Conservation (phyloP, 2,329 filamentous ascomycete genomes). For the Amauroascus verrucosus region DNA sequence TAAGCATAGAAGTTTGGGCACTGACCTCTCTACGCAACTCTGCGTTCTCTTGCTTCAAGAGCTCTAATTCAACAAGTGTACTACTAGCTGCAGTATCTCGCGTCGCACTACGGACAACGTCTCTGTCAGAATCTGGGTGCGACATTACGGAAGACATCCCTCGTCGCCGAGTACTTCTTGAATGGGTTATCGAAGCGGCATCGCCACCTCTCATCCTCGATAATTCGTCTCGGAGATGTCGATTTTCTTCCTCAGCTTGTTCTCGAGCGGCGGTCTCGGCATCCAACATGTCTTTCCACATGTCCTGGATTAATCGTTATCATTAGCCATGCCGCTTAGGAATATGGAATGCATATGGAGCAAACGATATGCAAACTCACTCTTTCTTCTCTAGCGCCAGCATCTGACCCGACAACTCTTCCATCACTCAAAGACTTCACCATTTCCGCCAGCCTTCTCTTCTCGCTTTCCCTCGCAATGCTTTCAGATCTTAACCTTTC, state of each 20-base stretch:
- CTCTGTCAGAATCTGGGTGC: conserved; percentile 30
- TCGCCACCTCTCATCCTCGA: conserved; percentile 51
- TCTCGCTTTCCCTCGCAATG: conserved; percentile 70
- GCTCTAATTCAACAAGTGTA: conserved; percentile 69
- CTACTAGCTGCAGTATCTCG: conserved; percentile 52
- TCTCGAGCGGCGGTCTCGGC: conserved; percentile 83
- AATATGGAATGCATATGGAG: not conserved
- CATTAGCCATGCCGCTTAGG: not conserved
- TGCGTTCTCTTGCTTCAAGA: conserved; percentile 82
- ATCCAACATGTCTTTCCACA: conserved; percentile 91
- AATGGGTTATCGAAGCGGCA: conserved; percentile 16
- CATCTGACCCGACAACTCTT: conserved; percentile 37
- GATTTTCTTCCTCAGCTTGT: conserved; percentile 82
- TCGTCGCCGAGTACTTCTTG: conserved; percentile 26
- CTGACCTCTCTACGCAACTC: conserved; percentile 85
- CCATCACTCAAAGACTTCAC: conserved; percentile 55
- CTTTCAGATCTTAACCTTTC: conserved; percentile 71
- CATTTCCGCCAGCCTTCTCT: conserved; percentile 73
- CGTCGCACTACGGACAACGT: conserved; percentile 32
- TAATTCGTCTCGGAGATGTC: conserved; percentile 71
- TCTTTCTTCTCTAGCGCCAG: conserved; percentile 41
- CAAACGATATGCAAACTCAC: conserved; percentile 23
- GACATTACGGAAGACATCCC: conserved; percentile 32
- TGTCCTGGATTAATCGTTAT: conserved; percentile 46
- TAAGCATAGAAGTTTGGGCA: conserved; percentile 94